Base-by-base conservation (phyloP, 1,139 yeast genomes). In the Pichia sp. region DNA sequence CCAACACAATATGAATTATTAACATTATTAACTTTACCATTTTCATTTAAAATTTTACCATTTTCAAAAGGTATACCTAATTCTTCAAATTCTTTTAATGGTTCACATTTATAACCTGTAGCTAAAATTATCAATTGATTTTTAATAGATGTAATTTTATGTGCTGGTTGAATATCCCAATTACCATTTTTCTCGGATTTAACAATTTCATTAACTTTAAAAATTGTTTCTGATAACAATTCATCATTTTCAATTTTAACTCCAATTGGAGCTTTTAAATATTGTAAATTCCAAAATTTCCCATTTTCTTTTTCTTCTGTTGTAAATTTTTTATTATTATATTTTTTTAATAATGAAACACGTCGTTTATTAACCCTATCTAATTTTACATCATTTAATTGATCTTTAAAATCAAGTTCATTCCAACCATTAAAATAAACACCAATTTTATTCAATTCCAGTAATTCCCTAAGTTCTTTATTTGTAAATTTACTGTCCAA, bases 401-500 rank as follows among this genome's bases (percentile, higher is more conserved):
- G 58, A 1, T 63, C 63, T 2, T 63, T 68, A 33, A 79, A 59
- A 20, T 72, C 57, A 15, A 65, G 66, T 5, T 64, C 62, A 0
- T 69, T 71, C 20, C 80, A 61, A 2, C 87, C 83, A 2, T 60
- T 55, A 55, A 88, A 84, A 31, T 58, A 60, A 3, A 76, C 70
- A 1, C 78, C 79, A 29, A 68, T 69, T 3, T 72, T 65, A 13
- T 65, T 56, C 45, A 88, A 66, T 45, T 79, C 82, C 53, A 89
- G 66, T 33, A 91, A 66, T 56, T 91, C 98, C 52, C 97, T 71
- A 16, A 91, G 70, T 61, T 91, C 99, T 58, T 88, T 91, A 53
- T 87, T 89, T 3, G 97, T 83, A 60, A 89, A 91, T 15, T 96
- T 94, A 33, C 94, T 81, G 53, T 85, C 83, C 34, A 77, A 56